Base-by-base conservation (phyloP, 2,329 filamentous ascomycete species). In the Pseudogymnoascus destructans region DNA sequence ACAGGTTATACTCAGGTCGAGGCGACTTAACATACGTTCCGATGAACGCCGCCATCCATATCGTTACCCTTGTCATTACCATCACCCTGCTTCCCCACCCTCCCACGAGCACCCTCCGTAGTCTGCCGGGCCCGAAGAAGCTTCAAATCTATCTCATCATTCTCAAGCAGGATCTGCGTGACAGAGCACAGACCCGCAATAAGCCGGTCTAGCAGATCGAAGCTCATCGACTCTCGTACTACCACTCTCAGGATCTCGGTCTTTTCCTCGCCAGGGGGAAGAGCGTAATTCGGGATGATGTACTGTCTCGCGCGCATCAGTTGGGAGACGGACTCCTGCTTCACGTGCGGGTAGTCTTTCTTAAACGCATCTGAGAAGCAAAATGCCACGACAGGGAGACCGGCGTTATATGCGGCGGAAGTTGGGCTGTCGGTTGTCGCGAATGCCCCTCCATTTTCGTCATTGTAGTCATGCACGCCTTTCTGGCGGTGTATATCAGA, bases 271-370 rank as follows among this genome's bases (percentile, higher is more conserved):
- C 73, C 74, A 0, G 82, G 82, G 7, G 84, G 84, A 4, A 87
- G 73, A 1, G 81, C 78, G 67, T 87, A 87, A 72, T 86, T 86
- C 19, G 83, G 84, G 59, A 87, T 82, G 60, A 87, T 86, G 73
- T 85, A 87, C 69, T 86, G 81, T 66, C 82, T 82, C 3, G 80
- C 79, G 11, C 84, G 75, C 58, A 86, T 70, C 38, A 87, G 70
- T 15, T 83, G 79, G 57, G 78, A 81, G 11, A 87, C 74, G 5
- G 76, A 76, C 59, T 79, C 81, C 69, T 87, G 84, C 70, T 82
- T 80, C 60, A 86, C 73, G 63, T 84, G 79, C 0, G 81, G 79
- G 67, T 76, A 85, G 42, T 81, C 70, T 60, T 75, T 73, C 66
- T 78, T 77, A 70, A 85, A 86, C 7, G 77, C 73, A 62, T 85